Evolutionary conservation across 768 basidiomycete species (phyloP).

Genomic region (Lactifluus subvellereus): DNA sequence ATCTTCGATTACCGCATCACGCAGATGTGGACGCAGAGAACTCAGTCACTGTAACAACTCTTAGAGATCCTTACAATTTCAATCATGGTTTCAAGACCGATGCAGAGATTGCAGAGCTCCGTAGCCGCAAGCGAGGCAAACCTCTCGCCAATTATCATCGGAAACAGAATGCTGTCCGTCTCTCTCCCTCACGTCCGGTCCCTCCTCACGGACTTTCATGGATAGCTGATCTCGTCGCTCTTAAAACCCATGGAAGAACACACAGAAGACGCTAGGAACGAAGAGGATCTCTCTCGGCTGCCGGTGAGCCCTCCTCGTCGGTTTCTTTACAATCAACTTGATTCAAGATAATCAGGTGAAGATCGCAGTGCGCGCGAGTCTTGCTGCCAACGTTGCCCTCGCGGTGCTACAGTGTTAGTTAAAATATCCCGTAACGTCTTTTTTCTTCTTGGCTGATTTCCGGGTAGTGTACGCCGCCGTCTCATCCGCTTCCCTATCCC

Average conservation of each 20-base stretch:
- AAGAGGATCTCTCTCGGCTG: conserved; percentile 60
- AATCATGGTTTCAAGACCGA: conserved; percentile 55
- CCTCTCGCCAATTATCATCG: conserved; percentile 59
- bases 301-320: conserved; percentile 41
- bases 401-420: conserved; percentile 70
- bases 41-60: conserved; percentile 32
- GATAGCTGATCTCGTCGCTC: conserved; percentile 76
- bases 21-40: conserved; percentile 39
- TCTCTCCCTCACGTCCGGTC: background rate
- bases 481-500: conserved; percentile 73
- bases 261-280: conserved; percentile 70
- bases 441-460: conserved; percentile 4
- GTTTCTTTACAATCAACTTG: background rate
- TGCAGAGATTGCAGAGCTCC: conserved; percentile 56
- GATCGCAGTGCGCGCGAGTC: conserved; percentile 80
- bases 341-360: conserved; percentile 52
- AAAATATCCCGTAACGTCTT: conserved; percentile 22
- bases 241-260: conserved; percentile 90
- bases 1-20: conserved; percentile 16
- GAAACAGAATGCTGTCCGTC: conserved; percentile 64
- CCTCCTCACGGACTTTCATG: conserved; percentile 4
- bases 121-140: conserved; percentile 54
- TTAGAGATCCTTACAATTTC: conserved; percentile 60
- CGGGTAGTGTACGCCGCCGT: conserved; percentile 83
- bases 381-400: conserved; percentile 69